phyloP scores from a whole-genome alignment of 2,329 filamentous ascomycete genomes.

The Trichoderma afroharzianum region DNA sequence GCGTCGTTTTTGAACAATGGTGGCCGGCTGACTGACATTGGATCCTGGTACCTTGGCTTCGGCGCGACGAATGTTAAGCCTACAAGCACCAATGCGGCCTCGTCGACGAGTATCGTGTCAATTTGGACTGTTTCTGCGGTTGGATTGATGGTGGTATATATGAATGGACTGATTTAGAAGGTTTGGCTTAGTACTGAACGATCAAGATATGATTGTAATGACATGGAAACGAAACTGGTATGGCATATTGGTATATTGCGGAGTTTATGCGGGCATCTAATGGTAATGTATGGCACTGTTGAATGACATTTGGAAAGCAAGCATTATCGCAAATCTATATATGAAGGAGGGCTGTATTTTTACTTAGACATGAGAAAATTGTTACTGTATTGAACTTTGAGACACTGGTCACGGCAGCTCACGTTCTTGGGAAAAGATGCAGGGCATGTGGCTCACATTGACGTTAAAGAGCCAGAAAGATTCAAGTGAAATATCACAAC shows the following conservation, averaged over 20 bases:
- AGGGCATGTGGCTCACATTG: background rate
- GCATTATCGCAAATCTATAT: background rate
- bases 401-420: background rate
- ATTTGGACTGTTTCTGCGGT: background rate
- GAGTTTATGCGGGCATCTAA: background rate
- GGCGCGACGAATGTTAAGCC: conserved; percentile 44
- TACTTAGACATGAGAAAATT: background rate
- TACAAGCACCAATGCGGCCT: conserved; percentile 21
- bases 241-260: background rate
- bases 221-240: background rate
- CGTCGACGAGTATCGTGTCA: background rate
- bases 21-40: conserved; percentile 71
- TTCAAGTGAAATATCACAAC: too few species aligned
- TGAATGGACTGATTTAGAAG: background rate
- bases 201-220: background rate
- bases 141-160: background rate
- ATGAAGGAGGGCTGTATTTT: background rate
- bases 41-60: conserved; percentile 70
- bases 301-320: background rate
- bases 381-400: background rate
- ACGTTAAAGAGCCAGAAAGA: background rate
- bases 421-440: background rate
- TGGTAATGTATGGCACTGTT: background rate
- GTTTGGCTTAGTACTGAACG: background rate
- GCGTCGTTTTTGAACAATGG: conserved; percentile 65